Base-by-base conservation (phyloP, 139 green algal species). In the Desmodesmus armatus region DNA sequence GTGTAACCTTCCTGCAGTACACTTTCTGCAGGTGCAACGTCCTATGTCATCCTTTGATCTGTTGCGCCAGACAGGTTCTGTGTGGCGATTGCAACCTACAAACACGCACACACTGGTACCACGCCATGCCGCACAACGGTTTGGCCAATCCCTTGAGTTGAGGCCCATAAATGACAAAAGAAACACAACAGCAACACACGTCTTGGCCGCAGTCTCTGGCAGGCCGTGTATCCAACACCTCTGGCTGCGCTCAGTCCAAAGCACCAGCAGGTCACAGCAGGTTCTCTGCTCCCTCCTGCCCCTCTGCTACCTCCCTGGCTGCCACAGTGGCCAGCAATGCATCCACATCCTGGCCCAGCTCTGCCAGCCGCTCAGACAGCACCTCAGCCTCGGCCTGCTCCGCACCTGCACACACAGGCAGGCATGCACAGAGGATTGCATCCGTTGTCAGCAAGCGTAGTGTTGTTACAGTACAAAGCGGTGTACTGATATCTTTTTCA, bases 341-440 rank as follows among this genome's bases (percentile, higher is more conserved):
- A 29, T 97, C 94, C 19, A 95, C 88, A 53, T 97, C 91, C 62
- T 94, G 88, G 0, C 94, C 94, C 74, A 65, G 74, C 43, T 53
- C 6, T 44, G 9, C 11, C 39, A 58, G 77, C 13, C 47, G 77
- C 47, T 7, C 6, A 43, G 47, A 80, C 44, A 80, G 47, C 73
- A 80, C 31, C 31, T 80, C 69, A 19, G 53, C 69, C 40, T 77
- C 53, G 73, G 44, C 67, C 44, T 81, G 49, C 74, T 43, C 33
- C 74, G 78, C 55, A 83, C 73, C 87, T 98, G 92, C 47, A 66
- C 33, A 75, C n/a, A n/a, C 11, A 5, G 40, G n/a, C n/a, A n/a
- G n/a, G n/a, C n/a, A n/a, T n/a, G n/a, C n/a, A n/a, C n/a, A n/a
- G 17, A 11, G 17, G 11, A 6, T 31, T 37, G 29, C n/a, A n/a